Conservation (phyloP, 2,329 filamentous ascomycete species). For the Lecanosticta acicola region DNA sequence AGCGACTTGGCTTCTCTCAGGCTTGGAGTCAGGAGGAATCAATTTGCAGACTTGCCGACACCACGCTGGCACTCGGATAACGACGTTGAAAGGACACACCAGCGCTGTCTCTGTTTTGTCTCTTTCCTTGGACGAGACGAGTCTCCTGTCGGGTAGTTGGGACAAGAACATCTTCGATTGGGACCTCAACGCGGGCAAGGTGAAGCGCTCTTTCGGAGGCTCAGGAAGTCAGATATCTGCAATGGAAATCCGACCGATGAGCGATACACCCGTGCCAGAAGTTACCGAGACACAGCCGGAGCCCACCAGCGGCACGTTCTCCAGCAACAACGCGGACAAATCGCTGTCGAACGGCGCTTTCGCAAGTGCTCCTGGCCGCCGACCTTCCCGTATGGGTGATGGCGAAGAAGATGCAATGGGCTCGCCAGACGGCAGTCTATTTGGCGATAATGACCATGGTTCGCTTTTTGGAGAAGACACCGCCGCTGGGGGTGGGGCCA, state of each 20-base stretch:
- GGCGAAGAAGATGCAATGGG: constrained; percentile 55
- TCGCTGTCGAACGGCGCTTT: constrained; percentile 53
- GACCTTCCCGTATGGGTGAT: constrained; percentile 21
- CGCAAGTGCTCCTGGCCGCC: constrained; percentile 29
- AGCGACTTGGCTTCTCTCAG: constrained; percentile 85
- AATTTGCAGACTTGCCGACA: constrained; percentile 91
- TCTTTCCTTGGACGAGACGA: constrained; percentile 77
- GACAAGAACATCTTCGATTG: constrained; percentile 92
- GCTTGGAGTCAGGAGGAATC: constrained; percentile 83
- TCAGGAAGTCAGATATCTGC: constrained; percentile 79
- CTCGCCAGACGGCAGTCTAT: constrained; percentile 72
- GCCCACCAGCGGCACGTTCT: constrained; percentile 58
- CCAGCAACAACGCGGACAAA: constrained; percentile 63
- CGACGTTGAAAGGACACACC: constrained; percentile 72
- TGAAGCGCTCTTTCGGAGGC: constrained; percentile 69
- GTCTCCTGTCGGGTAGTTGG: constrained; percentile 88
- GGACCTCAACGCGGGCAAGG: constrained; percentile 82
- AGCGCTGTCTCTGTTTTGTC: constrained; percentile 87
- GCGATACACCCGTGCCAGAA: constrained; percentile 67
- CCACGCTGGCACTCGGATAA: constrained; percentile 86
- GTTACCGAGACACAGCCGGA: constrained; percentile 62
- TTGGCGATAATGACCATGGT: constrained; percentile 64
- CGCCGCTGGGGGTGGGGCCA: constrained; percentile 42
- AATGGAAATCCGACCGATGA: constrained; percentile 76
- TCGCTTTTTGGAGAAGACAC: constrained; percentile 77